Evolutionary conservation across 179 eudicot species (phyloP), one percentile per base, ranked within the genome.

Genomic region (Monotropa hypopitys): DNA sequence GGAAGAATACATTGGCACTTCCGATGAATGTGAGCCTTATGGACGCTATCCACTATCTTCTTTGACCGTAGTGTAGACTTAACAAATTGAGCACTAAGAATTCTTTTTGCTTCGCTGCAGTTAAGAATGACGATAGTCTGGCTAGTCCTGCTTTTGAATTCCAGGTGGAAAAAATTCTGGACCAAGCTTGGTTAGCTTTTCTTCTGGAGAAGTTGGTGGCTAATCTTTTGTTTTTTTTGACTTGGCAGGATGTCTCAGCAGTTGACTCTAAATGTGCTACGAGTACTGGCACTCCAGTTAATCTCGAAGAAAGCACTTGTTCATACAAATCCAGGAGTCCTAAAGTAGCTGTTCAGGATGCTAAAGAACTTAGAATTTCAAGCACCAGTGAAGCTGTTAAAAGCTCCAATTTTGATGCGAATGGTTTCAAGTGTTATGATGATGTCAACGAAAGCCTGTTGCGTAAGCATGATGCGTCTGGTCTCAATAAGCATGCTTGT

Each of bases 221-320:
- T 77, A 63, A 10, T 75, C 21, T 53, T 23, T 75, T 4, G 47
- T 77, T 35, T 30, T 61, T 75, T 77, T 62, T 81, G 50, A 63
- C 61, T 71, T 74, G 72, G 75, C 84, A 93, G 98, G 90, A 84
- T 82, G 78, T 76, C 47, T 81, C 84, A 57, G 83, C 67, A 73
- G 85, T 78, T 78, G 86, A 78, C 75, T 80, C 84, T 56, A 87
- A 85, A 82, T 77, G 76, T 65, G 84, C 78, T 61, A 81, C 70
- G 65, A 83, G 84, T 77, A 78, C 83, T 57, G 81, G 83, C 81
- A 67, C 80, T 81, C 90, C 88, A 56, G 79, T 79, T 61, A 84
- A 87, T 83, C 83, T 74, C 63, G 94, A 90, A 83, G 90, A 87
- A 74, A 89, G 97, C 79, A 78, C 83, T 49, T 84, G 88, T 80